phyloP scores from a whole-genome alignment of 306 rosid genomes.

The Glycine soja region DNA sequence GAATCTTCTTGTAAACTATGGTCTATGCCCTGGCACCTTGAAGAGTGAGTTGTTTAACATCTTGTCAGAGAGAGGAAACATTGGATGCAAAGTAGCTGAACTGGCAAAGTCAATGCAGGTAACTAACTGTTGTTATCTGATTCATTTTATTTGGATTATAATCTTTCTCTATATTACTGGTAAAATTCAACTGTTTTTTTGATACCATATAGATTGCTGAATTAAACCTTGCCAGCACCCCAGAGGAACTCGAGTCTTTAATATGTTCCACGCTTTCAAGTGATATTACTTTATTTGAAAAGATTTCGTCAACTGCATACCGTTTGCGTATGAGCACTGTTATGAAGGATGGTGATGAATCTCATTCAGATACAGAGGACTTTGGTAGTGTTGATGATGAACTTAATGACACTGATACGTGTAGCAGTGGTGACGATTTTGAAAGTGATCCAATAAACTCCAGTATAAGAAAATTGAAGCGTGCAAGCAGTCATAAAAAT shows the following conservation, averaged over 20 bases:
- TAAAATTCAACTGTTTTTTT: slow-evolving; percentile 50
- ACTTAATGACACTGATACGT: slow-evolving; percentile 53
- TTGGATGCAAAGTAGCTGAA: slow-evolving; percentile 82
- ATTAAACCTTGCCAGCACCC: slow-evolving; percentile 68
- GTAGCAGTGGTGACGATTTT: slow-evolving; percentile 71
- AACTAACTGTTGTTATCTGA: slow-evolving; percentile 16
- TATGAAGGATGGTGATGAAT: slow-evolving; percentile 66
- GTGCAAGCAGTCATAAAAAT: slow-evolving; percentile 43
- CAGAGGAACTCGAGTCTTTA: slow-evolving; percentile 75
- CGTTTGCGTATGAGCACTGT: slow-evolving; percentile 76
- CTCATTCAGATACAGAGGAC: slow-evolving; percentile 79
- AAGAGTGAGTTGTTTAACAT: slow-evolving; percentile 80
- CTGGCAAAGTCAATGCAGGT: slow-evolving; percentile 75
- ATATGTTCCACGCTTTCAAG: slow-evolving; percentile 85
- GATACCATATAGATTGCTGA: slow-evolving; percentile 71
- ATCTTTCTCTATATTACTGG: slow-evolving; percentile 1
- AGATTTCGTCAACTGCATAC: slow-evolving; percentile 88
- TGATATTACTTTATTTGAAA: slow-evolving; percentile 92
- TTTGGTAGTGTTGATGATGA: slow-evolving; percentile 86
- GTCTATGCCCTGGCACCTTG: slow-evolving; percentile 79
- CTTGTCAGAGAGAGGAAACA: slow-evolving; percentile 77
- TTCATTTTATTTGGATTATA: neutral
- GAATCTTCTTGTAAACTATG: slow-evolving; percentile 72
- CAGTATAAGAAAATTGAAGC: slow-evolving; percentile 50
- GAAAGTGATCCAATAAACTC: slow-evolving; percentile 59